These are phyloP conservation scores for Tinospora cordifolia DNA, from an alignment of 164 flowering plant genomes.

Conservation along the genomic window DNA sequence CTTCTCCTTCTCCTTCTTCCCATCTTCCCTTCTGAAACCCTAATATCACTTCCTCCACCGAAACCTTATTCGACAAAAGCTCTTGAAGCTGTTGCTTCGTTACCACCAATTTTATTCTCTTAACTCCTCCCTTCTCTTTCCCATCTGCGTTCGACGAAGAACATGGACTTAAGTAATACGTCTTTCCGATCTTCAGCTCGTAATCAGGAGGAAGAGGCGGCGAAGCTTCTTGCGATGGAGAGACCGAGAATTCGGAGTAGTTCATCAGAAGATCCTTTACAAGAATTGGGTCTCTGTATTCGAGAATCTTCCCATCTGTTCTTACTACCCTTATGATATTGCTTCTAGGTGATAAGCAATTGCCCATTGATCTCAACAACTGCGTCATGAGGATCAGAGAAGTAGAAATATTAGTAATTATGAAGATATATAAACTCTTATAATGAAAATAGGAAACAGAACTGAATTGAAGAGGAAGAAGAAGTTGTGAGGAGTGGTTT, in stretches of 20 bases:
- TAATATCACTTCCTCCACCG: constrained; percentile 24
- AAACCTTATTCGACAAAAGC: constrained; percentile 27
- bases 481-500: constrained; percentile 1
- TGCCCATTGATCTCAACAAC: constrained; percentile 20
- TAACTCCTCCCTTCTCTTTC: constrained; percentile 6
- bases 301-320: constrained; percentile 26
- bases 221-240: constrained; percentile 11
- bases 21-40: constrained; percentile 9
- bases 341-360: constrained; percentile 13
- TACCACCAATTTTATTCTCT: constrained; percentile 37
- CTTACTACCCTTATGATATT: constrained; percentile 4
- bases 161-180: constrained; percentile 22
- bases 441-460: not conserved
- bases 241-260: constrained; percentile 13
- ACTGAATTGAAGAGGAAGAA: not conserved
- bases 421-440: not conserved
- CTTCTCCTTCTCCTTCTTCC: constrained; percentile 1
- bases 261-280: constrained; percentile 27
- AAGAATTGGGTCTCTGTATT: constrained; percentile 18
- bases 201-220: constrained; percentile 22
- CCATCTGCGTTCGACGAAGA: not conserved
- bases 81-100: constrained; percentile 43
- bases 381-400: not conserved
- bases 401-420: no score
- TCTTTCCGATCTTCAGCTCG: constrained; percentile 25